These are phyloP conservation scores for Spathaspora arborariae DNA, from an alignment of 805 yeast genomes.

Conservation along the genomic window DNA sequence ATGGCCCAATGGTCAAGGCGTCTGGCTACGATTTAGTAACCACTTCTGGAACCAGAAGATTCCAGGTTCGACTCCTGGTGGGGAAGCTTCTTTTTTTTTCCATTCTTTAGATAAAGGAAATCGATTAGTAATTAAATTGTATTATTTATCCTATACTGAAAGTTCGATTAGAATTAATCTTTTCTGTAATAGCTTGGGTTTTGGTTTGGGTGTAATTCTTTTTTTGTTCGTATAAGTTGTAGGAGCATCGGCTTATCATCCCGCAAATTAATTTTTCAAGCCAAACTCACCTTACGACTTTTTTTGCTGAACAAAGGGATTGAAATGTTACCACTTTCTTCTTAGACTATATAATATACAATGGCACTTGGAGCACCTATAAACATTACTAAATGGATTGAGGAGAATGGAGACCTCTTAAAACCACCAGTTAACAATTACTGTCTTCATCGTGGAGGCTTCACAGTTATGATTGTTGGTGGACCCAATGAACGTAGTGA, in stretches of 20 bases:
- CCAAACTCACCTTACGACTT: neutral
- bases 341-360: neutral
- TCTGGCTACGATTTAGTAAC: slow-evolving; percentile 46
- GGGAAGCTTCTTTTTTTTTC: slow-evolving; percentile 39
- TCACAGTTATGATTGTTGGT: slow-evolving; percentile 92
- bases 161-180: no score
- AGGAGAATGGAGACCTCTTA: slow-evolving; percentile 67
- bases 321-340: neutral
- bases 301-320: neutral
- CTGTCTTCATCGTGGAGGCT: slow-evolving; percentile 88
- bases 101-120: no score
- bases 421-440: slow-evolving; percentile 92
- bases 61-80: slow-evolving; percentile 53
- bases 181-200: no score
- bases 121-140: no score
- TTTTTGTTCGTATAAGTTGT: neutral
- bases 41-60: slow-evolving; percentile 49
- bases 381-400: slow-evolving; percentile 76
- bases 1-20: slow-evolving; percentile 54
- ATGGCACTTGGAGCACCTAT: slow-evolving; percentile 63
- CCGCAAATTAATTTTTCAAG: neutral
- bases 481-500: slow-evolving; percentile 95
- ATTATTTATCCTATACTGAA: no score
- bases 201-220: no score
- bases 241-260: neutral